A percentile compares a stretch with the other conserved stretches of the same genome.
Evolutionary conservation across 2,329 filamentous ascomycete species (phyloP).

Genomic region (Aspergillus neoniger): DNA sequence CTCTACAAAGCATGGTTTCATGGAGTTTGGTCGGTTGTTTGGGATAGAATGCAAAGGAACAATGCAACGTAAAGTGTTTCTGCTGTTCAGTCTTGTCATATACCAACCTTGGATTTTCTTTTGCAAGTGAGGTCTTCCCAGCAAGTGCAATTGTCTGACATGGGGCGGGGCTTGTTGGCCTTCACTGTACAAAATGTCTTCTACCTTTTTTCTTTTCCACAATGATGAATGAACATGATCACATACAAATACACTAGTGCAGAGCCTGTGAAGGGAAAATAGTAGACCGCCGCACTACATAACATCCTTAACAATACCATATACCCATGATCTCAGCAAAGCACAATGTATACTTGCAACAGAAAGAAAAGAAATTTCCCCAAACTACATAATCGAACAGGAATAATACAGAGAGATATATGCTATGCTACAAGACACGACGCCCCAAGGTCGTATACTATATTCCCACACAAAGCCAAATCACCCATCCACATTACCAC

Average conservation of each 20-base stretch:
- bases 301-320: background rate
- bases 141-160: background rate
- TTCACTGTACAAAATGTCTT: constrained; percentile 1
- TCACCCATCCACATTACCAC: too few species aligned
- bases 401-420: constrained; percentile 16
- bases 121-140: background rate
- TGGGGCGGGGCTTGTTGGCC: background rate
- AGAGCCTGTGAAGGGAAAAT: too few species aligned
- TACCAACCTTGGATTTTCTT: background rate
- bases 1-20: constrained; percentile 7
- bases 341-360: background rate
- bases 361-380: constrained; percentile 10
- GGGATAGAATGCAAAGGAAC: constrained; percentile 8
- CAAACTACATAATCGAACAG: constrained; percentile 24
- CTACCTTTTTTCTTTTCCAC: background rate
- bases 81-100: background rate
- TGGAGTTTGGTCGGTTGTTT: constrained; percentile 21
- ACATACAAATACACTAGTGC: background rate
- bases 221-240: background rate
- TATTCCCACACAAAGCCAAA: constrained; percentile 5
- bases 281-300: background rate
- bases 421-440: constrained; percentile 28
- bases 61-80: background rate
- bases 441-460: constrained; percentile 11
- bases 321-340: too few species aligned